Base-by-base conservation (phyloP, 441 rosid species). In the Cnidoscolus chayamansa region DNA sequence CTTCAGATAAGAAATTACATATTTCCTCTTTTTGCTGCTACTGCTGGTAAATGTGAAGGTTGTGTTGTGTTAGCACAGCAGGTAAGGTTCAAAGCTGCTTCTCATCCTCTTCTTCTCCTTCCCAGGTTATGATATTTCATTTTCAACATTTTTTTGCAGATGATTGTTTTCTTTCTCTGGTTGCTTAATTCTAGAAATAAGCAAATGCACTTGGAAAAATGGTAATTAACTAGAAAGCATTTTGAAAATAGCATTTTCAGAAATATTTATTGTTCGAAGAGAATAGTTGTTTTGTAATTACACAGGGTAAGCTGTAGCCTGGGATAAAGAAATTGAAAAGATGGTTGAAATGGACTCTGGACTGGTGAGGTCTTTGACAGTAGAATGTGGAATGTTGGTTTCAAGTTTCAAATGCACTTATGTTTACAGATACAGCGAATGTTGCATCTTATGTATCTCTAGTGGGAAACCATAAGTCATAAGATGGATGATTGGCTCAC, bases 41-140 rank as follows among this genome's bases (percentile, higher is more conserved):
- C 89, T 78, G 76, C 81, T 80, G 98, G 97, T 43, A 90, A 90
- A 86, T 94, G 98, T 73, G 94, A 94, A 86, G 99, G 98, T 67
- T 77, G 89, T 58, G 70, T 96, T 74, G 91, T 96, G 64, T 87
- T 96, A 59, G 98, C 99, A 19, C 99, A 96, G 84, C 99, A 96
- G 98, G 99, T 96, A 78, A 80, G 32, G 2, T 77, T 65, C 74
- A 54, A 35, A 51, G 50, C 63, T 67, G 61, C 56, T 49, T 67
- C 69, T 15, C 54, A 19, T 50, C 3, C 59, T 58, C 59, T 32
- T 51, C 58, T 63, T 15, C 70, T 68, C 68, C 43, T 40, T 60
- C 53, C 60, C 65, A 9, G 45, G 59, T 65, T 51, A 6, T 43
- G 43, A 56, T 61, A 45, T 32, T 59, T 48, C 43, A 61, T 71